Evolutionary conservation across 108 stramenopile genomes (phyloP), one percentile per base, ranked within the genome.

Genomic region (Pseudonitzschia multistriata): DNA sequence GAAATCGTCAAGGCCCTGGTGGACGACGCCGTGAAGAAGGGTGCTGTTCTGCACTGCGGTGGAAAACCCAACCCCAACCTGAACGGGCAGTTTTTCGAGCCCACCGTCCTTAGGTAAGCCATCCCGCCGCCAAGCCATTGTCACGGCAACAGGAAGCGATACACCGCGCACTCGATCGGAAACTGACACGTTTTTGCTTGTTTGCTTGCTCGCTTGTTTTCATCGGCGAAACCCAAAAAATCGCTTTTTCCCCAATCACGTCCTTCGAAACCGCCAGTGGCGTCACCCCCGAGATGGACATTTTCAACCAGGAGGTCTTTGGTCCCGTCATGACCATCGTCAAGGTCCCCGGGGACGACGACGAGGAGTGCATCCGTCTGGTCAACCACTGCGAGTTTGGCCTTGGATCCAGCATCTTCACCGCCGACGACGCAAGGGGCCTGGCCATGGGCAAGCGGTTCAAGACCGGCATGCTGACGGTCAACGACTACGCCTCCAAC

Each of bases 301-400:
- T 98, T 71, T 91, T 93, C 62, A 87, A 96, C 71, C 95, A 99
- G 72, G 99, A 99, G 79, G 87, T 97, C 0, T 99, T 99, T 79
- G 99, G 99, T 42, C 99, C 99, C 15, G 92, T 99, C 81, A 98
- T 99, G 98, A 88, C 92, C 57, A 78, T 99, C 47, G 73, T 97
- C 67, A 94, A 88, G 66, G 96, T 97, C 22, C 86, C 90, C 19
- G 77, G 80, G 50, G 80, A 95, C 68, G 73, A 81, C 76, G 96
- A 98, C 73, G 93, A 86, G 49, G 82, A 79, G 35, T 95, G 91
- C 76, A 70, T 97, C 35, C 66, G 76, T 37, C 72, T 97, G 75
- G 91, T 95, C 71, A 96, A 98, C 64, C 69, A 88, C 25, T 93
- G 90, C 62, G 78, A 71, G 55, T 98, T 97, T 81, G 99, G 96